These are phyloP conservation scores for Fusarium humuli DNA, from an alignment of 2,329 filamentous ascomycete species.

Conservation along the genomic window DNA sequence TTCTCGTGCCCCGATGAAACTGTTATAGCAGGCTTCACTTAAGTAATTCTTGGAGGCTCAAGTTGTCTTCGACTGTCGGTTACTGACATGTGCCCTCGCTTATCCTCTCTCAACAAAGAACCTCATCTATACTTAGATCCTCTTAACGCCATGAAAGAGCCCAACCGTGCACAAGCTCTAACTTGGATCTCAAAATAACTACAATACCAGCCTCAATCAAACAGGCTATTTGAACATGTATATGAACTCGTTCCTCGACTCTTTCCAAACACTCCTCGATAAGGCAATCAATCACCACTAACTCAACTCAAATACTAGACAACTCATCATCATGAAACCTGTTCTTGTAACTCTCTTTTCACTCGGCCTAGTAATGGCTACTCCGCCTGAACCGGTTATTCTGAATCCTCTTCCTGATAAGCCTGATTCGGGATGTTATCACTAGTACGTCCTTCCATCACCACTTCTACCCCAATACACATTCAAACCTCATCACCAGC, in stretches of 20 bases:
- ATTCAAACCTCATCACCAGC: too few relatives aligned
- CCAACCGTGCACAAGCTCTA: neutral
- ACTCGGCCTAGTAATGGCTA: neutral
- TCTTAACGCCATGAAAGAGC: neutral
- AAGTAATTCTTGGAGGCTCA: too few relatives aligned
- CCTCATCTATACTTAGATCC: neutral
- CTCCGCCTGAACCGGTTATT: neutral
- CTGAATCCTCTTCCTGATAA: slow-evolving; percentile 15
- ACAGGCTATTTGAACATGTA: neutral
- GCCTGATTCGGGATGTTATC: neutral
- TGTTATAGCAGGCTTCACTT: too few relatives aligned
- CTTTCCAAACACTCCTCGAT: too few relatives aligned
- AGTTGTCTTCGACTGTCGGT: too few relatives aligned
- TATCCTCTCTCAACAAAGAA: neutral
- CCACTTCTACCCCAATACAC: too few relatives aligned
- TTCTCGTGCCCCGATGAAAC: too few relatives aligned
- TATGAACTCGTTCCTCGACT: neutral
- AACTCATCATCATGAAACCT: slow-evolving; percentile 25
- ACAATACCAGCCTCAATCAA: too few relatives aligned
- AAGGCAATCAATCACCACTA: too few relatives aligned
- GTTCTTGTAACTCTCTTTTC: neutral
- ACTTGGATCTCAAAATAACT: neutral
- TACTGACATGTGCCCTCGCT: neutral
- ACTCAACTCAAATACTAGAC: too few relatives aligned
- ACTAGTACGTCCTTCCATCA: slow-evolving; percentile 29